Base-by-base conservation (phyloP, 164 flowering plant genomes). In the Annona cherimola region DNA sequence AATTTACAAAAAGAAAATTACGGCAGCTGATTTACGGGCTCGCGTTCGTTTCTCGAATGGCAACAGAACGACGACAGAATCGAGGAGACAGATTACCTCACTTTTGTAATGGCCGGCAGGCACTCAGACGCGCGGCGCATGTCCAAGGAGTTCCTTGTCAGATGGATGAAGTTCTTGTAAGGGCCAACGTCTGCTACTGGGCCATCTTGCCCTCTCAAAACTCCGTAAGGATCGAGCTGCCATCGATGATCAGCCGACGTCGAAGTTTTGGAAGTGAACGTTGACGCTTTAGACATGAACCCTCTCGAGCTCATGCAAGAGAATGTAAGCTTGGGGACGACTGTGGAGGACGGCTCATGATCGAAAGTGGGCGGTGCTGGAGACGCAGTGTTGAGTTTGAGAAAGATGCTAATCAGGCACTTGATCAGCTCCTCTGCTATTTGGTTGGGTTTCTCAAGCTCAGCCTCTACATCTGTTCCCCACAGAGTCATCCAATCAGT, bases 351-450 rank as follows among this genome's bases (percentile, higher is more conserved):
- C 71, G 82, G 84, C 61, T 67, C 73, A 61, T 83, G 86, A 7
- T 66, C 62, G 45, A 61, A 69, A 5, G 61, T 41, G 1, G 83
- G 61, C 69, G 75, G 7, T 16, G 14, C 57, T 0, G 57, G 14
- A 11, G 57, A 16, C 14, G 57, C 61, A 39, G 75, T 76, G 77
- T 89, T 89, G 76, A 90, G 71, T 63, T 85, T 86, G 39, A 87
- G 81, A 81, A 85, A 92, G 79, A 90, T 87, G 76, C 78, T 75
- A 69, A 87, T 90, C 66, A 94, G 78, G 76, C 95, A 88, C 76
- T 81, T 89, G 69, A 94, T 75, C 45, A 90, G 81, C 54, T 90
- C 86, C 80, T 89, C 94, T 2, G 97, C 90, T 66, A 94, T 79
- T 61, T 76, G 81, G 73, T 90, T 92, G 55, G 97, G 93, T 42